These are phyloP conservation scores for Bipolaris victoriae DNA, from an alignment of 2,329 filamentous ascomycete species.

Conservation along the genomic window DNA sequence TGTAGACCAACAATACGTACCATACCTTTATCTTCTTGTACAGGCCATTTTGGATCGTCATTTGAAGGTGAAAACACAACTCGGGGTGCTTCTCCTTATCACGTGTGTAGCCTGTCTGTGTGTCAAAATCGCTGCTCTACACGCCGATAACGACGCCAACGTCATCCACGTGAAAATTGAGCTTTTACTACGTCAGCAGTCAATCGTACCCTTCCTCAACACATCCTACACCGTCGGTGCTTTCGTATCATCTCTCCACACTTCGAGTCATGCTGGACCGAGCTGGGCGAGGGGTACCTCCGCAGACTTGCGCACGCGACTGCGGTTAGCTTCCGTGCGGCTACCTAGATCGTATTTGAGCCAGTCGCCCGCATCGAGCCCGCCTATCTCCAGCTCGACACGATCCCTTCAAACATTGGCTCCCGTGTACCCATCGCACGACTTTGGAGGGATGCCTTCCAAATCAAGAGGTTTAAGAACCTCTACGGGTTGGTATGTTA, in stretches of 20 bases:
- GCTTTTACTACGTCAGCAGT: background rate
- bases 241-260: conserved; percentile 3
- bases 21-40: background rate
- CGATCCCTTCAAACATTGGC: conserved; percentile 7
- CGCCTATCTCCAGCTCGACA: conserved; percentile 10
- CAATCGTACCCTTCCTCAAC: background rate
- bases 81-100: background rate
- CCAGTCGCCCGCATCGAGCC: conserved; percentile 16
- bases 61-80: background rate
- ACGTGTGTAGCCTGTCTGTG: background rate
- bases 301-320: conserved; percentile 9
- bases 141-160: conserved; percentile 1
- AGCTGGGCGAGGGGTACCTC: background rate
- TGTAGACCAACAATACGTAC: background rate
- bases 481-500: conserved; percentile 52
- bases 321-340: conserved; percentile 11
- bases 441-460: conserved; percentile 39
- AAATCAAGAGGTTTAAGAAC: conserved; percentile 53
- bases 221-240: background rate
- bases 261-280: conserved; percentile 2
- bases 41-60: background rate
- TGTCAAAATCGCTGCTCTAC: background rate
- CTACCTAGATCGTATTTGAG: conserved; percentile 8
- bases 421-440: conserved; percentile 5
- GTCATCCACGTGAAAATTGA: background rate